A percentile compares a stretch with the other conserved stretches of the same genome.
Evolutionary conservation across 805 yeast genomes (phyloP).

Genomic region (Cyberlindnera galapagoensis): DNA sequence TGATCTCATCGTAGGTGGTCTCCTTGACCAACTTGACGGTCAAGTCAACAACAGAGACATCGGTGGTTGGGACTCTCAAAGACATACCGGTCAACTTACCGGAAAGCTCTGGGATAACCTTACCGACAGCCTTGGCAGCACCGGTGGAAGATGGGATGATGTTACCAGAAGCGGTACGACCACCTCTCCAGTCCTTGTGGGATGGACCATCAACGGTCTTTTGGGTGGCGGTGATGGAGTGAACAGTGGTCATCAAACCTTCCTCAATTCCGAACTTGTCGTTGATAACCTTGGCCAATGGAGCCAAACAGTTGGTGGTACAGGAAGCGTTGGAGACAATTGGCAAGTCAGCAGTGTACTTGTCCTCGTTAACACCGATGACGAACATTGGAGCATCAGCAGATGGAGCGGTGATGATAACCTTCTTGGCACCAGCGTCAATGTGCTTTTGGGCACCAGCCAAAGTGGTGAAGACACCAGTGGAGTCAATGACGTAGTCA

Average conservation of each 20-base stretch:
- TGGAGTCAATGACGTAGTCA: conserved; percentile 62
- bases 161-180: conserved; percentile 72
- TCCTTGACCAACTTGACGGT: conserved; percentile 55
- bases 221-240: conserved; percentile 67
- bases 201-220: conserved; percentile 75
- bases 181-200: conserved; percentile 79
- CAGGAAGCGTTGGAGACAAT: conserved; percentile 68
- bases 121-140: conserved; percentile 75
- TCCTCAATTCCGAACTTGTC: conserved; percentile 63
- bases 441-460: conserved; percentile 65
- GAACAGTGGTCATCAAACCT: conserved; percentile 73
- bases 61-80: conserved; percentile 68
- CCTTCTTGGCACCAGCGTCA: conserved; percentile 71
- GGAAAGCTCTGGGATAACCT: conserved; percentile 63
- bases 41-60: conserved; percentile 67
- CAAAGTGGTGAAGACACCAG: conserved; percentile 63
- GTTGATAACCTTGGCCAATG: conserved; percentile 63
- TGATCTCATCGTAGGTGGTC: conserved; percentile 59
- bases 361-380: conserved; percentile 60
- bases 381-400: conserved; percentile 70
- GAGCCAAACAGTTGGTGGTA: conserved; percentile 72
- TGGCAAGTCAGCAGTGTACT: conserved; percentile 49
- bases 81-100: conserved; percentile 73
- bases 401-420: conserved; percentile 67
- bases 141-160: conserved; percentile 72